Base-by-base conservation (phyloP, 352 stramenopile genomes). In the Phytophthora cactorum region DNA sequence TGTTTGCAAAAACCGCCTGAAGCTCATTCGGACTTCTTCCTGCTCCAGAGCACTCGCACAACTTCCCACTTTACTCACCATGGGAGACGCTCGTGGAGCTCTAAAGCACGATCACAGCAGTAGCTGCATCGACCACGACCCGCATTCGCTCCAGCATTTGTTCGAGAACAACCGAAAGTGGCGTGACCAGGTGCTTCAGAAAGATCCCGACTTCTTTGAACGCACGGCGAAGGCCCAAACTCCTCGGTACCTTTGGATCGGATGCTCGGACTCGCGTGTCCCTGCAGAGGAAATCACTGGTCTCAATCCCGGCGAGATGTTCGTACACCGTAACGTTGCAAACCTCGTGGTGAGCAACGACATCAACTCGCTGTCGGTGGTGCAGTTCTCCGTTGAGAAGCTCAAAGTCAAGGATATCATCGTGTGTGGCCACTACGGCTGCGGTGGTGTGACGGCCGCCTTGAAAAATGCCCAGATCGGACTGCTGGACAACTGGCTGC, bases 361-460 rank as follows among this genome's bases (percentile, higher is more conserved):
- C 53, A 74, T 92, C 41, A 89, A 81, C 73, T 84, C 76, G 29
- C 57, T 87, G 15, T 78, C 78, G 6, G 75, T 87, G 25, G 67
- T 89, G 38, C 79, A 92, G 58, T 92, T 88, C 63, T 88, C 88
- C 22, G 86, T 98, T 31, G 89, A 96, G 52, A 82, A 93, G 46
- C 71, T 98, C 28, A 88, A 96, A 46, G 89, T 98, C 43, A 93
- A 90, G 49, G 78, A 98, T 73, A 97, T 98, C 52, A 94, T 97
- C 53, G 85, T 98, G 10, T 96, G 86, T 52, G 92, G 92, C 3
- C 90, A 98, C 71, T 98, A 97, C 63, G 89, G 94, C 45, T 98
- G 92, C 56, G 91, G 91, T 29, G 92, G 91, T 17, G 84, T 98
- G 17, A 70, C 78, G 25, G 90, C 90, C 3, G 84, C 90, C 10